These are phyloP conservation scores for Lycium ferocissimum DNA, from an alignment of 257 asterid genomes.

Conservation along the genomic window DNA sequence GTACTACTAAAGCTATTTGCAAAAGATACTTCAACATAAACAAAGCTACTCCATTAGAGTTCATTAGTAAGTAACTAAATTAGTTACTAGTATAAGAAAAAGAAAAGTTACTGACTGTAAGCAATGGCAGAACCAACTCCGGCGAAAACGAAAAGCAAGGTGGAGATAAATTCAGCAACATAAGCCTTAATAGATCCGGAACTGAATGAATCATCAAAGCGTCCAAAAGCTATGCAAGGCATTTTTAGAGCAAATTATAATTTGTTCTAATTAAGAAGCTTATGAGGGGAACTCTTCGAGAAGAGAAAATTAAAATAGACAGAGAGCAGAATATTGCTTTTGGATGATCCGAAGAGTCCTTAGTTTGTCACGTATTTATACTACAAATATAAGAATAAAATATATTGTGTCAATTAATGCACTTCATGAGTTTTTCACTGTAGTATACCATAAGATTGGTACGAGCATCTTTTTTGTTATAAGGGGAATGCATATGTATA, in stretches of 20 bases:
- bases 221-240: slow-evolving; percentile 82
- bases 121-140: slow-evolving; percentile 99
- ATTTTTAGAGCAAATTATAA: slow-evolving; percentile 34
- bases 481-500: background rate
- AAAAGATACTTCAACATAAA: background rate
- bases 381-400: background rate
- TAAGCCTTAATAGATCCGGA: slow-evolving; percentile 73
- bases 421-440: background rate
- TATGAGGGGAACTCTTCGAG: background rate
- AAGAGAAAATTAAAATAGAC: background rate
- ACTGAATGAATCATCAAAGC: slow-evolving; percentile 75
- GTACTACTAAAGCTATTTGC: too few species aligned
- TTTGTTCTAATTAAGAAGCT: background rate
- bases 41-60: background rate
- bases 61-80: background rate
- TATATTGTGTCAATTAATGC: slow-evolving; percentile 9
- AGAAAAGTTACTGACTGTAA: slow-evolving; percentile 49
- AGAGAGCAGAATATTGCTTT: background rate
- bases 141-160: slow-evolving; percentile 91
- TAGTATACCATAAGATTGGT: background rate
- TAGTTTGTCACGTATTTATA: slow-evolving; percentile 7
- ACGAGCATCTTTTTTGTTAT: background rate
- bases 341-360: slow-evolving; percentile 2
- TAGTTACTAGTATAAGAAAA: background rate
- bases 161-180: slow-evolving; percentile 96